These are phyloP conservation scores for Clarireedia homoeocarpa DNA, from an alignment of 2,329 filamentous ascomycete species.

Conservation along the genomic window DNA sequence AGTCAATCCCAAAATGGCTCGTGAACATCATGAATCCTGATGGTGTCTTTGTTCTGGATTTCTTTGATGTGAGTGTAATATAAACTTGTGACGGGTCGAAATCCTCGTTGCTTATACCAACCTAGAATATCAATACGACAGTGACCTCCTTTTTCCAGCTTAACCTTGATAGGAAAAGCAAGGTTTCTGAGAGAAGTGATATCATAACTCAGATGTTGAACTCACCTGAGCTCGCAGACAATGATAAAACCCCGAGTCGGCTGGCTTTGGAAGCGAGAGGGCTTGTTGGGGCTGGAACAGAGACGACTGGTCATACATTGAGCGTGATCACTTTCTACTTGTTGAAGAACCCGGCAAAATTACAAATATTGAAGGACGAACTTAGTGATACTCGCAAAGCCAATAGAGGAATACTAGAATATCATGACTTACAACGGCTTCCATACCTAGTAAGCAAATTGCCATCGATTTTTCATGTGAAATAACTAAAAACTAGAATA, in stretches of 20 bases:
- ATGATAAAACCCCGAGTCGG: conserved; percentile 14
- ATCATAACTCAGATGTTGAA: background rate
- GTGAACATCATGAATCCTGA: conserved; percentile 5
- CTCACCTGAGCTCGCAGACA: background rate
- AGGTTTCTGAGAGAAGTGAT: background rate
- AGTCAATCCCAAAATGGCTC: conserved; percentile 7
- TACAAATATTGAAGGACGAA: no score
- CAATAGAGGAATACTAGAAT: no score
- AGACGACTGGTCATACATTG: conserved; percentile 1
- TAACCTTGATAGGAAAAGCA: background rate
- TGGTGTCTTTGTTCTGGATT: conserved; percentile 8
- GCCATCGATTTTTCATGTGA: no score
- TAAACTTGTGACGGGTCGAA: no score
- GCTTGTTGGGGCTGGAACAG: conserved; percentile 23
- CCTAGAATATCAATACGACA: background rate
- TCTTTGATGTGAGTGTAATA: background rate
- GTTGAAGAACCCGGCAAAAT: no score
- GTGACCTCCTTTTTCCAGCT: background rate
- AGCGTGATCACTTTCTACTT: no score
- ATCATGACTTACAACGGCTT: no score
- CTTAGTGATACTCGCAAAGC: no score
- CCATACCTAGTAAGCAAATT: no score
- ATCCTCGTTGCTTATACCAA: no score
- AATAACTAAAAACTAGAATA: no score
- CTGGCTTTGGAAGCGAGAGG: conserved; percentile 19